Percentiles rank a stretch among this genome's conserved stretches.
phyloP scores from a whole-genome alignment of 129 eudicot genomes.

The Flaveria robusta region DNA sequence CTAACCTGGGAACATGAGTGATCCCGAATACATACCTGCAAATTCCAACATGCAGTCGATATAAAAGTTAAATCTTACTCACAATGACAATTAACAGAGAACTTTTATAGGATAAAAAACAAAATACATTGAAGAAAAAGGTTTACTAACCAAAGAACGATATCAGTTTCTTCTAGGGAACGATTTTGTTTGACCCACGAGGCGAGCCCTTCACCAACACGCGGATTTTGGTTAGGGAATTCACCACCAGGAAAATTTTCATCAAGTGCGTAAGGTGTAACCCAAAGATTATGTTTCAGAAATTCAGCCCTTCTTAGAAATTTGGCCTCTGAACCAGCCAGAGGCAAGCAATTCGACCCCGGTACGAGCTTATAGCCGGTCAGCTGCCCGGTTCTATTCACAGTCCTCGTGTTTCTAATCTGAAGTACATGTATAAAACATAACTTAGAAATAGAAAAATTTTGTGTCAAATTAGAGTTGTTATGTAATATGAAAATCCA shows the following conservation, averaged over 20 bases:
- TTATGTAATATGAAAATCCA: not conserved
- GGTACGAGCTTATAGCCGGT: constrained; percentile 91
- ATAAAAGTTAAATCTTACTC: not conserved
- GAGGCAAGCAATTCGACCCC: constrained; percentile 78
- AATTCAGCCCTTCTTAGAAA: constrained; percentile 84
- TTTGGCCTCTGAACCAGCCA: constrained; percentile 87
- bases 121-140: not conserved
- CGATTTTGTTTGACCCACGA: constrained; percentile 85
- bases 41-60: constrained; percentile 2
- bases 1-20: constrained; percentile 93
- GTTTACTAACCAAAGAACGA: constrained; percentile 73
- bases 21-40: constrained; percentile 83
- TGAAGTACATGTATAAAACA: constrained; percentile 23
- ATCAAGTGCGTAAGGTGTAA: constrained; percentile 65
- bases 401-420: constrained; percentile 84
- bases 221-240: constrained; percentile 93
- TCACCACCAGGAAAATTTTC: constrained; percentile 92
- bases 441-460: not conserved
- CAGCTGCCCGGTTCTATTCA: constrained; percentile 79
- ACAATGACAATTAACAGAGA: not conserved
- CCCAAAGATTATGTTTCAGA: constrained; percentile 88
- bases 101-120: not conserved
- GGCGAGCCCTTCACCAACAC: constrained; percentile 86
- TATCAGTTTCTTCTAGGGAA: constrained; percentile 71
- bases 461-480: not conserved